Evolutionary conservation across 169 alveolate species (phyloP), one percentile per base, ranked within the genome.

Genomic region (Perkinsus olseni): DNA sequence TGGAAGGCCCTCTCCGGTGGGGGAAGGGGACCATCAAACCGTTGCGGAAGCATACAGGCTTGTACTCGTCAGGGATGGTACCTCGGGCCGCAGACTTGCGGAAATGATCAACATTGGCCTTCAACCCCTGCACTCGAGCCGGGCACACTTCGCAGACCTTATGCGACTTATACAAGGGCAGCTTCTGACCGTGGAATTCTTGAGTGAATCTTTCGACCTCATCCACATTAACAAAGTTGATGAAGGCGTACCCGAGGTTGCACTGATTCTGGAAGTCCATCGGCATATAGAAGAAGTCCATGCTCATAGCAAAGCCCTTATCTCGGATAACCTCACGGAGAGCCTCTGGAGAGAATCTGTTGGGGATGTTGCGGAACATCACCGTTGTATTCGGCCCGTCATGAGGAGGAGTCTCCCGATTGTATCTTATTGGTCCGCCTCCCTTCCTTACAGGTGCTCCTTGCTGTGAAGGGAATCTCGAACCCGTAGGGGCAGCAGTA

Each of bases 241-340:
- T 96, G 92, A 97, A 96, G 91, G 98, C 98, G 94, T 96, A 97
- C 13, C 98, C 98, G 74, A 94, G 95, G 91, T 97, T 97, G 94
- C 98, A 96, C 91, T 95, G 95, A 92, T 96, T 97, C 96, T 95
- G 93, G 91, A 95, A 97, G 92, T 97, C 98, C 91, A 95, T 96
- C 37, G 98, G 98, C 74, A 97, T 94, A 94, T 97, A 97, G 74
- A 97, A 92, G 91, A 96, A 96, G 94, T 96, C 97, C 82, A 62
- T 62, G 31, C 82, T 62, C 82, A 62, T 62, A 62, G 82, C 82
- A 24, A 62, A 62, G 82, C 82, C 82, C 36, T 37, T 50, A 92
- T 96, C 94, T 3, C 82, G 13, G 28, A 62, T 62, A 13, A 62
- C 82, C 34, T 62, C 82, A 24, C 82, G 82, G 1, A 62, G 82